Percentiles rank a stretch among this genome's conserved stretches.
Conservation (phyloP, 75 land plant genomes). For the Picea sitchensis region DNA sequence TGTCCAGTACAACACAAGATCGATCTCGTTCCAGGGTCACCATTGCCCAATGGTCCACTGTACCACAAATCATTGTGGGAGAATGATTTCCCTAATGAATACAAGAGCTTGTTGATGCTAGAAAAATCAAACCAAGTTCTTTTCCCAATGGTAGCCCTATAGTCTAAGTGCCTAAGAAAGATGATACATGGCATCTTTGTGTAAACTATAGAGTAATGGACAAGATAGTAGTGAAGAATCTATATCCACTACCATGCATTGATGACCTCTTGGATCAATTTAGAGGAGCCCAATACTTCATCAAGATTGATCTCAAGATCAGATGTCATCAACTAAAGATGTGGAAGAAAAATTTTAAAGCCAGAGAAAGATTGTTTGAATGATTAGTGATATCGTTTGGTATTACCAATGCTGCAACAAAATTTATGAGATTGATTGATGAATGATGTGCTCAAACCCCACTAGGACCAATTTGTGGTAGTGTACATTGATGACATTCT, state of each 20-base stretch:
- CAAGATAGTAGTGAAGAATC: slow-evolving; percentile 10
- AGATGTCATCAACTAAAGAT: slow-evolving; percentile 4
- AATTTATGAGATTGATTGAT: too few relatives aligned
- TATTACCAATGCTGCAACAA: too few relatives aligned
- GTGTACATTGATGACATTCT: too few relatives aligned
- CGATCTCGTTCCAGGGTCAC: not conserved
- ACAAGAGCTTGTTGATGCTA: not conserved
- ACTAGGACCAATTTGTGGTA: too few relatives aligned
- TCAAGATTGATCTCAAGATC: not conserved
- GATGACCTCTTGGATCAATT: slow-evolving; percentile 14
- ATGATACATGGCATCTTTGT: not conserved
- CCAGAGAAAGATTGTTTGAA: too few relatives aligned
- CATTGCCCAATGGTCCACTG: not conserved
- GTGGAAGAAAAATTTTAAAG: too few relatives aligned
- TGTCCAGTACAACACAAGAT: not conserved
- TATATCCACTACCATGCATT: not conserved
- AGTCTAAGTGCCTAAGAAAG: slow-evolving; percentile 5
- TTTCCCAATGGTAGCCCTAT: slow-evolving; percentile 10
- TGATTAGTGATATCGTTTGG: too few relatives aligned
- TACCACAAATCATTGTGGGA: not conserved
- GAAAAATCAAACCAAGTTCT: slow-evolving; percentile 10
- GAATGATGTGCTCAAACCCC: too few relatives aligned
- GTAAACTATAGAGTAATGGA: slow-evolving; percentile 11
- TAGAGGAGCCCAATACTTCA: not conserved
- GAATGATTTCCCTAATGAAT: not conserved